Percentiles rank a stretch among this genome's conserved stretches.
These are phyloP conservation scores for Talaromyces sp. DNA, from an alignment of 2,329 filamentous ascomycete species.

Conservation along the genomic window DNA sequence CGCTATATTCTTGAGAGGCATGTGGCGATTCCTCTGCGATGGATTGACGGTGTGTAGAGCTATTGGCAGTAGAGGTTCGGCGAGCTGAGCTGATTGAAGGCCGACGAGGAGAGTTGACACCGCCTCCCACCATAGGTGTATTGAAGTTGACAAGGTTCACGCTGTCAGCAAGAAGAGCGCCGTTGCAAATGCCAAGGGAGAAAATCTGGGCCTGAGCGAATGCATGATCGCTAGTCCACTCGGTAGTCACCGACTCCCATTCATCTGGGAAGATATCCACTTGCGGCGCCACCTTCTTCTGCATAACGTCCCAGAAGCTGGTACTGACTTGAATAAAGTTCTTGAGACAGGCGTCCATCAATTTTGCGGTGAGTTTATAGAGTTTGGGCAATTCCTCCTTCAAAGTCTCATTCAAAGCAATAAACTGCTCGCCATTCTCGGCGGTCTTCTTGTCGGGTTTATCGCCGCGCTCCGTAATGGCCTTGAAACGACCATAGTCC, in stretches of 20 bases:
- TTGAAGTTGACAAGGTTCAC: conserved; percentile 63
- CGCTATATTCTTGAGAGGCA: conserved; percentile 65
- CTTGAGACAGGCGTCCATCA: conserved; percentile 79
- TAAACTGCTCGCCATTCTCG: conserved; percentile 85
- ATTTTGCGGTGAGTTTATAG: conserved; percentile 75
- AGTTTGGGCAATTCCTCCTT: conserved; percentile 90
- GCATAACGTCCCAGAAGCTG: conserved; percentile 81
- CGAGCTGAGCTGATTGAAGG: conserved; percentile 47
- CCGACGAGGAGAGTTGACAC: conserved; percentile 49
- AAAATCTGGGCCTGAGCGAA: conserved; percentile 73
- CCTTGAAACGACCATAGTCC: conserved; percentile 81
- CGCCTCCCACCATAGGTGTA: conserved; percentile 50
- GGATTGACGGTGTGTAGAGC: conserved; percentile 62
- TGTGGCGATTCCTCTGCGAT: conserved; percentile 66
- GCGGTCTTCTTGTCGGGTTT: conserved; percentile 83
- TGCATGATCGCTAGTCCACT: conserved; percentile 78
- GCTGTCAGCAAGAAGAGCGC: conserved; percentile 62
- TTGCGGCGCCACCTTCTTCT: conserved; percentile 76
- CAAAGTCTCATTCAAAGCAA: conserved; percentile 86
- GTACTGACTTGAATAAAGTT: conserved; percentile 85
- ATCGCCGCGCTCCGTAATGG: conserved; percentile 77
- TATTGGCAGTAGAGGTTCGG: conserved; percentile 55
- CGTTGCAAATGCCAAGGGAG: conserved; percentile 77
- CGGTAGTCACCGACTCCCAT: conserved; percentile 71
- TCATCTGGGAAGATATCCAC: conserved; percentile 70